Conservation (phyloP, 2,329 filamentous ascomycete genomes). For the Rhynchosporium graminicola region DNA sequence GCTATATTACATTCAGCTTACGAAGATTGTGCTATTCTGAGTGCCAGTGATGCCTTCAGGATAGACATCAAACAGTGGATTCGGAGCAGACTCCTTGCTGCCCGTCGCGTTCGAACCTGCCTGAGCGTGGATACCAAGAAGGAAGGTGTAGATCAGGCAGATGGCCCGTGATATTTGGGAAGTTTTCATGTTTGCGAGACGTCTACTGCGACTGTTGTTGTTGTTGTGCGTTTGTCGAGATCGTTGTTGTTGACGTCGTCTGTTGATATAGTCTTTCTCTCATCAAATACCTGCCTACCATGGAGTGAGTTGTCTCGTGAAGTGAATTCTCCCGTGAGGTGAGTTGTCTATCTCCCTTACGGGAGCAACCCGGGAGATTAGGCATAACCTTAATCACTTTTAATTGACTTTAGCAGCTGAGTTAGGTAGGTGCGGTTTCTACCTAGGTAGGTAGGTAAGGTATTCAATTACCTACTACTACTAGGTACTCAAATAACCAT, state of each 20-base stretch:
- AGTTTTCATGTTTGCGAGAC: background rate
- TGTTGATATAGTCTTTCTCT: background rate
- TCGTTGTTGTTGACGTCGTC: background rate
- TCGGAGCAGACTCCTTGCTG: constrained; percentile 41
- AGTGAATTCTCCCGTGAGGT: too few species aligned
- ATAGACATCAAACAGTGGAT: constrained; percentile 50
- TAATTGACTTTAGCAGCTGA: too few species aligned
- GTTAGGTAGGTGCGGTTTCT: too few species aligned
- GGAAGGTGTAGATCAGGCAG: constrained; percentile 2
- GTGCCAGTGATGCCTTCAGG: constrained; percentile 52
- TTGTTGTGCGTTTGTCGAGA: background rate
- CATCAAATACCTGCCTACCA: too few species aligned
- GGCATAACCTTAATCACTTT: too few species aligned
- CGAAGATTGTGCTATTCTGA: constrained; percentile 54
- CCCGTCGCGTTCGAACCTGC: background rate
- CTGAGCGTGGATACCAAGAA: constrained; percentile 5
- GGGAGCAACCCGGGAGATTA: too few species aligned
- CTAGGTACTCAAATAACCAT: too few species aligned
- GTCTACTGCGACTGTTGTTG: background rate
- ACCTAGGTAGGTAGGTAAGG: too few species aligned
- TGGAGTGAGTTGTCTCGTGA: too few species aligned
- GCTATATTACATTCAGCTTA: constrained; percentile 42
- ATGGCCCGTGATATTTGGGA: background rate
- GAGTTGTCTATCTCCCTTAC: too few species aligned
- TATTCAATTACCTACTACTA: too few species aligned